Evolutionary conservation across 2,329 filamentous ascomycete species (phyloP), one percentile per base, ranked within the genome.

Genomic region (Tolypocladium tundrense): DNA sequence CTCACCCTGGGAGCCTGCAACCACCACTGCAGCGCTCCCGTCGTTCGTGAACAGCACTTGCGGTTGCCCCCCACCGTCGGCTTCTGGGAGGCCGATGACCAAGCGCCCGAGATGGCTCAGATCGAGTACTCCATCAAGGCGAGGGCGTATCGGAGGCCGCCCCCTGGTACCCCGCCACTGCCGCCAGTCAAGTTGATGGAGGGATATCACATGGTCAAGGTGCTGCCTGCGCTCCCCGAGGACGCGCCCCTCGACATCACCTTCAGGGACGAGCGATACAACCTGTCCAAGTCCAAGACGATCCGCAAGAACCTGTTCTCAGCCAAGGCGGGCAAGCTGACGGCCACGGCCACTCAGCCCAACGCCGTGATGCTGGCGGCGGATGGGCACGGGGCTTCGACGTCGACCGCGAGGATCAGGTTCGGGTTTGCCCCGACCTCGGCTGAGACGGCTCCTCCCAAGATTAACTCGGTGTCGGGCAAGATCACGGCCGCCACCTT

Each of bases 1-100:
- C 77, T 85, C 59, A 84, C 81, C 21, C 72, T 84, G 54, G 76
- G 75, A 59, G 80, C 81, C 21, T 85, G 82, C 73, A 78, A 72
- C 63, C 81, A 84, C 70, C 63, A 67, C 35, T 73, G 76, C 57
- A 69, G 72, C 45, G 73, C 73, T 45, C 70, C 72, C n/a, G 70
- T 70, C 53, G 72, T 84, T 37, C 73, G 75, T 56, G 79, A 80
- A 40, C 73, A 79, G 53, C 82, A 85, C 69, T 69, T 81, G 43
- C 73, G 76, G 14, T 72, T 83, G 27, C 82, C 81, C 1, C 81
- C 82, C 0, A 78, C 78, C 13, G 68, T 84, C 58, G 77, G 76
- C 8, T 71, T 68, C 64, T 84, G 81, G 80, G 74, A 78, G 58
- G 74, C 72, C 61, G 78, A 83, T 62, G 82, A 85, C 62, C 73